Conservation (phyloP, 139 green algal genomes). For the Cymbomonas tetramitiformis region DNA sequence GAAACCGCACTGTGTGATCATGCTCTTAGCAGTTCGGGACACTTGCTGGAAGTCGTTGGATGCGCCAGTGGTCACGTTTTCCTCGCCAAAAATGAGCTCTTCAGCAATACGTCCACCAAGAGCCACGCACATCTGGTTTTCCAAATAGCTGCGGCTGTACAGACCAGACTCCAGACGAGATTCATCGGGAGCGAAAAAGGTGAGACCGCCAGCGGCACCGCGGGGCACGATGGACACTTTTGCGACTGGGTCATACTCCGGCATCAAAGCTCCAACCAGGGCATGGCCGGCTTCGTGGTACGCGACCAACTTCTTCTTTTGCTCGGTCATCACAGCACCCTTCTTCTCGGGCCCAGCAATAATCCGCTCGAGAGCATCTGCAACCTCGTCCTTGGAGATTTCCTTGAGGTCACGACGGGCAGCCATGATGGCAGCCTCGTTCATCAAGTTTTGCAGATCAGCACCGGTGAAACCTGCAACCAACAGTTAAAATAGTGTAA, state of each 20-base stretch:
- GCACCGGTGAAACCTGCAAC: conserved; percentile 75
- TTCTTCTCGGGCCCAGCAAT: conserved; percentile 98
- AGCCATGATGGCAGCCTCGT: conserved; percentile 95
- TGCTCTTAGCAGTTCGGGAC: conserved; percentile 62
- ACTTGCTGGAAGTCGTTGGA: conserved; percentile 84
- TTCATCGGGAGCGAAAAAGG: conserved; percentile 71
- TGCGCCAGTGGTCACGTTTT: conserved; percentile 91
- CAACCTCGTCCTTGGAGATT: conserved; percentile 98
- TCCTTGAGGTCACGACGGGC: conserved; percentile 85
- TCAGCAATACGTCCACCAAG: conserved; percentile 80
- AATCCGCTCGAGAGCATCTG: conserved; percentile 94
- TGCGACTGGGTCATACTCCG: conserved; percentile 95
- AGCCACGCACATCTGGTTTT: conserved; percentile 46
- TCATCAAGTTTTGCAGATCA: conserved; percentile 99
- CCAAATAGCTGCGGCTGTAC: conserved; percentile 29
- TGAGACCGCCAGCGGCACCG: conserved; percentile 79
- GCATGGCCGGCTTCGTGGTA: conserved; percentile 91
- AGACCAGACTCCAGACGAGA: conserved; percentile 56
- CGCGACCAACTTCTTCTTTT: conserved; percentile 88
- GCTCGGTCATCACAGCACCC: conserved; percentile 78
- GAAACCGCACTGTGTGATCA: conserved; percentile 89
- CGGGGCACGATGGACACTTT: conserved; percentile 98
- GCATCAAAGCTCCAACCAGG: conserved; percentile 89
- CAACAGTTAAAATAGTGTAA: no score
- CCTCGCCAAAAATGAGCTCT: conserved; percentile 94